phyloP scores from a whole-genome alignment of 2,329 filamentous ascomycete genomes.

The Metarhizium guizhouense region DNA sequence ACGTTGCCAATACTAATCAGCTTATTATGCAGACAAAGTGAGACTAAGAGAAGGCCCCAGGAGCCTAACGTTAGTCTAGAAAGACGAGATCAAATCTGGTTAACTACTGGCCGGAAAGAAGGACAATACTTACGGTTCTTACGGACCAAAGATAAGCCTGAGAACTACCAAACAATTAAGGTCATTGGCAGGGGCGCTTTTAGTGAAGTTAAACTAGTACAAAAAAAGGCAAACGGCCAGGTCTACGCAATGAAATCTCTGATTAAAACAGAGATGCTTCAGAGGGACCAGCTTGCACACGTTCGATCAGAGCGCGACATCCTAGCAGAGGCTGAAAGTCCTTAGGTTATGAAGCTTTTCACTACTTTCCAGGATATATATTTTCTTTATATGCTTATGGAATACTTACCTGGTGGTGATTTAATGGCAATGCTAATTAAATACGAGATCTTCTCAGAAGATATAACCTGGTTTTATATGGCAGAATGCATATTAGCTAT shows the following conservation, averaged over 20 bases:
- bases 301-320: slow-evolving; percentile 97
- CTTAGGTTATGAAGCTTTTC: slow-evolving; percentile 98
- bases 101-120: slow-evolving; percentile 77
- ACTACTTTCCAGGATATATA: slow-evolving; percentile 96
- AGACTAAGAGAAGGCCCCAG: slow-evolving; percentile 77
- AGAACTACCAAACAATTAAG: slow-evolving; percentile 94
- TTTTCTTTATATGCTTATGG: slow-evolving; percentile 98
- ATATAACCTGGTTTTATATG: slow-evolving; percentile 99
- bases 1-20: not conserved
- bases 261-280: slow-evolving; percentile 99
- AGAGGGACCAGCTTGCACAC: slow-evolving; percentile 95
- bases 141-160: slow-evolving; percentile 40
- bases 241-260: slow-evolving; percentile 98
- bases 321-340: slow-evolving; percentile 93
- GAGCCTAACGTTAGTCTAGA: slow-evolving; percentile 66
- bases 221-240: slow-evolving; percentile 91
- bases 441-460: slow-evolving; percentile 98
- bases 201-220: slow-evolving; percentile 94
- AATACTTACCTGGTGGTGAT: slow-evolving; percentile 95
- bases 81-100: slow-evolving; percentile 76
- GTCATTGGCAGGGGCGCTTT: slow-evolving; percentile 99
- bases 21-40: slow-evolving; percentile 60
- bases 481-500: slow-evolving; percentile 97
- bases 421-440: slow-evolving; percentile 99
- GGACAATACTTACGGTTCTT: slow-evolving; percentile 83